Percentiles rank a stretch among this genome's conserved stretches.
These are phyloP conservation scores for Sporothrix luriei DNA, from an alignment of 2,329 filamentous ascomycete genomes.

Conservation along the genomic window DNA sequence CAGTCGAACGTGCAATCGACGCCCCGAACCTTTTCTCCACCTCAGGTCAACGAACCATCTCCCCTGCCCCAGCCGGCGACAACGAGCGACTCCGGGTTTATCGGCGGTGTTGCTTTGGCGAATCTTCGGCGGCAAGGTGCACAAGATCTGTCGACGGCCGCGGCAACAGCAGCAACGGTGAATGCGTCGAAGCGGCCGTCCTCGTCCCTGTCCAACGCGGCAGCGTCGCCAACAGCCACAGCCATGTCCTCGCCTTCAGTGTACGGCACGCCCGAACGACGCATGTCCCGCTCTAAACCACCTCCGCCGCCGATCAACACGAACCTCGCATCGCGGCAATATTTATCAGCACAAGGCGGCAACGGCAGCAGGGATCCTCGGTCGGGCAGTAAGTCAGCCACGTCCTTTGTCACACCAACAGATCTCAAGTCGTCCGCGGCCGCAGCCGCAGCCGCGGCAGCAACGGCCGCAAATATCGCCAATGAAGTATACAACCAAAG, in stretches of 20 bases:
- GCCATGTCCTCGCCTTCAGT: not conserved
- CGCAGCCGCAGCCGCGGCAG: slow-evolving; percentile 50
- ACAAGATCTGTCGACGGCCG: slow-evolving; percentile 35
- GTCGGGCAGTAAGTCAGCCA: slow-evolving; percentile 40
- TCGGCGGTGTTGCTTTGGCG: slow-evolving; percentile 58
- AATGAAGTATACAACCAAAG: slow-evolving; percentile 44
- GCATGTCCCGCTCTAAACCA: slow-evolving; percentile 41
- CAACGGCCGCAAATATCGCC: slow-evolving; percentile 46
- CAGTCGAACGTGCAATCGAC: not conserved
- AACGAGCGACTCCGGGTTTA: slow-evolving; percentile 50
- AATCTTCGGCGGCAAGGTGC: slow-evolving; percentile 50
- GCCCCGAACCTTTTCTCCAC: slow-evolving; percentile 27
- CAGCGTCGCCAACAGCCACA: slow-evolving; percentile 6
- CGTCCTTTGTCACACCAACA: slow-evolving; percentile 55
- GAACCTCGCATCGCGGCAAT: slow-evolving; percentile 41
- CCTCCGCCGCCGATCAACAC: slow-evolving; percentile 46
- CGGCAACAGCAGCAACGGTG: slow-evolving; percentile 35
- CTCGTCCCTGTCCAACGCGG: slow-evolving; percentile 18
- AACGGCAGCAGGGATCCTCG: slow-evolving; percentile 20
- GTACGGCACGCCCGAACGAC: slow-evolving; percentile 38
- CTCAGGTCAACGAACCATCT: slow-evolving; percentile 37
- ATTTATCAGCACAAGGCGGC: slow-evolving; percentile 32
- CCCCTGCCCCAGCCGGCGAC: slow-evolving; percentile 42
- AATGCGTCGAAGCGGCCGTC: slow-evolving; percentile 25
- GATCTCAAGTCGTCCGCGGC: slow-evolving; percentile 48